phyloP scores from a whole-genome alignment of 1,139 yeast species.

The Yamadazyma jaroonii region DNA sequence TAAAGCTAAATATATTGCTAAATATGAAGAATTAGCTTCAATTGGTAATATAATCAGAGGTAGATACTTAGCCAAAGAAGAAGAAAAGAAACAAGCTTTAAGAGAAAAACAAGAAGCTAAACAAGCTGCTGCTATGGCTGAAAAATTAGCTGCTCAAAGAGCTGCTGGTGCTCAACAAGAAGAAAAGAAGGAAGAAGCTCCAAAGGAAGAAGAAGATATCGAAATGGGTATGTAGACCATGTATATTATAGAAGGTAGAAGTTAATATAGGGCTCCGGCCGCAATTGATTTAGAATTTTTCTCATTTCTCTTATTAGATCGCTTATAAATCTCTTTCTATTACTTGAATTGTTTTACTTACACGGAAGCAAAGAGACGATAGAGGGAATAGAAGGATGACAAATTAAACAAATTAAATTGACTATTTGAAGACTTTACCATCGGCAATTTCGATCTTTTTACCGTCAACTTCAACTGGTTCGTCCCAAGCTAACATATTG shows the following conservation, averaged over 20 bases:
- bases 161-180: constrained; percentile 25
- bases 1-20: constrained; percentile 96
- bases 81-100: constrained; percentile 89
- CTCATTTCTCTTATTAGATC: too few relatives aligned
- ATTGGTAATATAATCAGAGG: constrained; percentile 95
- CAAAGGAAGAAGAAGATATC: constrained; percentile 32
- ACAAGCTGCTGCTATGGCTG: constrained; percentile 85
- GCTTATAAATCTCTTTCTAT: too few relatives aligned
- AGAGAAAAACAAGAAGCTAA: constrained; percentile 87
- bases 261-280: too few relatives aligned
- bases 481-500: constrained; percentile 55
- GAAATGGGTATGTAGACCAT: constrained; percentile 31
- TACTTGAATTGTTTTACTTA: too few relatives aligned
- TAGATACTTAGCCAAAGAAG: constrained; percentile 90
- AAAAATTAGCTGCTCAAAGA: constrained; percentile 85
- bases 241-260: constrained; percentile 1
- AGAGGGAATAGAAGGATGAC: too few relatives aligned
- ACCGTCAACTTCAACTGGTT: constrained; percentile 47
- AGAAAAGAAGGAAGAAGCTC: constrained; percentile 22
- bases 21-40: constrained; percentile 94
- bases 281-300: too few relatives aligned
- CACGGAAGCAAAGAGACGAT: too few relatives aligned
- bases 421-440: constrained; percentile 51
- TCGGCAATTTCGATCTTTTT: constrained; percentile 46
- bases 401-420: constrained; percentile 5